Evolutionary conservation across 2,329 filamentous ascomycete species (phyloP).

Genomic region (Stemphylium lycopersici): DNA sequence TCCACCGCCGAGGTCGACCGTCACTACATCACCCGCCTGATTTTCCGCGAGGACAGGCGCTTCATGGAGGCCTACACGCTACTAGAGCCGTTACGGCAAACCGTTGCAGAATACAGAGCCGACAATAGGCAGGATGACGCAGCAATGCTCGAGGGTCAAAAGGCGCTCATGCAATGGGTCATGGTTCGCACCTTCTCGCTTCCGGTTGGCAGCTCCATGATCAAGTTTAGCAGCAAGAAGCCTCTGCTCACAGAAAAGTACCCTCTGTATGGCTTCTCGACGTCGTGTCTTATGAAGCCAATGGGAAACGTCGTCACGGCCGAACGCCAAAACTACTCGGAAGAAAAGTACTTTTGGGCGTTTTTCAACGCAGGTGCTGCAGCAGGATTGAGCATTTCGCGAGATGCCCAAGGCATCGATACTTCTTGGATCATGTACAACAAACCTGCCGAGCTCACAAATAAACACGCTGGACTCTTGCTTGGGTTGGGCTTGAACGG

Average conservation of each 20-base stretch:
- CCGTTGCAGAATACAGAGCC: constrained; percentile 76
- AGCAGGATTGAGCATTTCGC: constrained; percentile 89
- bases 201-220: constrained; percentile 81
- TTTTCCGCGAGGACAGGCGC: constrained; percentile 91
- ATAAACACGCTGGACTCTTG: constrained; percentile 93
- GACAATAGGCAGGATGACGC: constrained; percentile 82
- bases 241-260: constrained; percentile 93
- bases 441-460: constrained; percentile 89
- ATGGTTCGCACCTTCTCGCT: constrained; percentile 88
- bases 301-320: constrained; percentile 92
- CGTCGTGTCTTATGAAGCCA: constrained; percentile 90
- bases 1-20: constrained; percentile 84
- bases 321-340: constrained; percentile 83
- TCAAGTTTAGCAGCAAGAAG: constrained; percentile 85
- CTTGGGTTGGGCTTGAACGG: constrained; percentile 91
- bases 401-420: constrained; percentile 89
- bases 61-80: constrained; percentile 84
- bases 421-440: constrained; percentile 99
- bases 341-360: constrained; percentile 97
- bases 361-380: constrained; percentile 97
- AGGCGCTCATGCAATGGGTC: constrained; percentile 83
- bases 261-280: constrained; percentile 85
- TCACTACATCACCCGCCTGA: constrained; percentile 77
- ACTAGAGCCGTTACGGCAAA: constrained; percentile 82
- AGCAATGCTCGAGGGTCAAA: constrained; percentile 88